Conservation (phyloP, 257 asterid genomes). For the Plantago major region DNA sequence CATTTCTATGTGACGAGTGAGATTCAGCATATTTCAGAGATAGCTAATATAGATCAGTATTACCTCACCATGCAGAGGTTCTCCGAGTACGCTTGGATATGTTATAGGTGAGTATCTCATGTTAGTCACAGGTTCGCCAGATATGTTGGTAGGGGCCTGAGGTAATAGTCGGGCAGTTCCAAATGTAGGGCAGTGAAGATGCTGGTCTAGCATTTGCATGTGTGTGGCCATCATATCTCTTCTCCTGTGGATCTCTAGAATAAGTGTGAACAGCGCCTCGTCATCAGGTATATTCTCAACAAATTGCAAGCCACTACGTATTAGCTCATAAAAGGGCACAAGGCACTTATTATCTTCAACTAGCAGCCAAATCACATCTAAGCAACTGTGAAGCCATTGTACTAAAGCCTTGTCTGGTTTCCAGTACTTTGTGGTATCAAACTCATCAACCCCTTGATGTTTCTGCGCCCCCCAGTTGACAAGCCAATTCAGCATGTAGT, state of each 20-base stretch:
- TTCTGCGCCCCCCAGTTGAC: conserved; percentile 77
- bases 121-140: conserved; percentile 76
- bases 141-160: conserved; percentile 63
- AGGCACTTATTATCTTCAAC: conserved; percentile 81
- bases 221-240: conserved; percentile 96
- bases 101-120: conserved; percentile 93
- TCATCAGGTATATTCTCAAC: conserved; percentile 95
- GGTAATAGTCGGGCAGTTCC: conserved; percentile 91
- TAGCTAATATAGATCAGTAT: conserved; percentile 15
- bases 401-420: conserved; percentile 73
- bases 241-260: conserved; percentile 88
- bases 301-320: conserved; percentile 87
- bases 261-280: conserved; percentile 91
- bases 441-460: conserved; percentile 63
- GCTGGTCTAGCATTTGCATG: conserved; percentile 98
- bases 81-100: conserved; percentile 97
- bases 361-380: conserved; percentile 89
- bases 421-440: conserved; percentile 58
- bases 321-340: conserved; percentile 89
- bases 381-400: conserved; percentile 95
- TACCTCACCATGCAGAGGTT: conserved; percentile 99
- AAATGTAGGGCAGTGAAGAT: conserved; percentile 96
- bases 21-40: background rate
- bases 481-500: conserved; percentile 87
- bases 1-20: background rate